Conservation (phyloP, 1,284 basidiomycete genomes). For the Rhodotorula glutinis region DNA sequence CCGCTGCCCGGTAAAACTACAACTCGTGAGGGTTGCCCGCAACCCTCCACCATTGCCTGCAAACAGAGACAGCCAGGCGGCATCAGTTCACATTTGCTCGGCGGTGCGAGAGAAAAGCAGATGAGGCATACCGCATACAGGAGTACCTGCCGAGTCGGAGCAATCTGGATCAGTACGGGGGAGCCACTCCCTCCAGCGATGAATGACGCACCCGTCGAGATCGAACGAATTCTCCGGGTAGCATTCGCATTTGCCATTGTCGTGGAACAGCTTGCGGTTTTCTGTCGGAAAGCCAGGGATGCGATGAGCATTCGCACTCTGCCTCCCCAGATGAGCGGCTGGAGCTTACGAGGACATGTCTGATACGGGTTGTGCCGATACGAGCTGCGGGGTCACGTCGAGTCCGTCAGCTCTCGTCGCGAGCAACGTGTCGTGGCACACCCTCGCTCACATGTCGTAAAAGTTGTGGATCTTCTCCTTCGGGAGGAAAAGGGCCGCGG, state of each 20-base stretch:
- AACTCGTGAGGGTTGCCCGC: slow-evolving; percentile 5
- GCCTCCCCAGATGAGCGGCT: background rate
- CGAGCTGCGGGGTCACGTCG: background rate
- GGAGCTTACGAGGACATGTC: slow-evolving; percentile 1
- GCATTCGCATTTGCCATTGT: slow-evolving; percentile 55
- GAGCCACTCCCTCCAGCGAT: background rate
- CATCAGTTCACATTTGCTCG: too few relatives aligned
- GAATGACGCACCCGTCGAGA: slow-evolving; percentile 11
- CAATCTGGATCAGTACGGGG: background rate
- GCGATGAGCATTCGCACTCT: too few relatives aligned
- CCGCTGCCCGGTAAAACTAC: background rate
- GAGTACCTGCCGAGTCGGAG: background rate
- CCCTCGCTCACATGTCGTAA: slow-evolving; percentile 51
- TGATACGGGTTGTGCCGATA: slow-evolving; percentile 17
- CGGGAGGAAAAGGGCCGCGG: slow-evolving; percentile 63
- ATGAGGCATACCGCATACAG: slow-evolving; percentile 4
- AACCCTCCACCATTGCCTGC: slow-evolving; percentile 9
- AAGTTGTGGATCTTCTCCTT: slow-evolving; percentile 75
- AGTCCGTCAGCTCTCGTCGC: background rate
- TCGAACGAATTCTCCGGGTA: slow-evolving; percentile 39
- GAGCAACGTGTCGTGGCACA: slow-evolving; percentile 45
- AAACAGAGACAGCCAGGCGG: too few relatives aligned
- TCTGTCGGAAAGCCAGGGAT: background rate
- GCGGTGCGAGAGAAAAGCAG: too few relatives aligned
- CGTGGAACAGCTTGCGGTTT: slow-evolving; percentile 46